Conservation (phyloP, 805 yeast genomes). For the Peterozyma toletana region DNA sequence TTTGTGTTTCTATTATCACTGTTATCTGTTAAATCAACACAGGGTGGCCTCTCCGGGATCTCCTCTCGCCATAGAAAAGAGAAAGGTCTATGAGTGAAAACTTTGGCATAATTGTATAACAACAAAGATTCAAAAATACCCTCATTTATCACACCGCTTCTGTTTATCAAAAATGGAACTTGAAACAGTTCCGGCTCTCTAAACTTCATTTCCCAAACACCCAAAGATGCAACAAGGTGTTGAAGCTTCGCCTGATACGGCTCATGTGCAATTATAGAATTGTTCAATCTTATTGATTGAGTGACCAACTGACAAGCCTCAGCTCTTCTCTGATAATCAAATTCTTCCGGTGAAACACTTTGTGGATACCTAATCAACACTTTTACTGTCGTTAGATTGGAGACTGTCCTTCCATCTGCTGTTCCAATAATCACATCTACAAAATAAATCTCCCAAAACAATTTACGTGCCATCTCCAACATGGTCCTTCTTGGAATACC, state of each 20-base stretch:
- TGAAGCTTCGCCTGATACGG: constrained; percentile 25
- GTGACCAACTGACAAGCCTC: constrained; percentile 40
- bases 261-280: constrained; percentile 33
- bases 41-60: constrained; percentile 11
- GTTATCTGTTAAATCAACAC: constrained; percentile 20
- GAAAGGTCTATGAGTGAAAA: constrained; percentile 48
- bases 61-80: constrained; percentile 39
- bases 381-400: constrained; percentile 27
- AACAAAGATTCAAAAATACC: constrained; percentile 46
- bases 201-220: constrained; percentile 43
- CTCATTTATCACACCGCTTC: constrained; percentile 39
- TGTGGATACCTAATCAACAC: constrained; percentile 33
- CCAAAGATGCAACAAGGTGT: constrained; percentile 37
- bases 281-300: constrained; percentile 40
- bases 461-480: constrained; percentile 31
- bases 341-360: constrained; percentile 23
- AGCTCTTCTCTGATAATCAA: constrained; percentile 41
- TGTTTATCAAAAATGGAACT: constrained; percentile 34
- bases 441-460: constrained; percentile 46
- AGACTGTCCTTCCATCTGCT: constrained; percentile 40
- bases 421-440: constrained; percentile 47
- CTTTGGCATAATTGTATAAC: constrained; percentile 42
- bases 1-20: constrained; percentile 21
- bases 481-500: constrained; percentile 8
- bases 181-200: constrained; percentile 33